Base-by-base conservation (phyloP, 352 stramenopile species). In the Phytopythium mirpurense region DNA sequence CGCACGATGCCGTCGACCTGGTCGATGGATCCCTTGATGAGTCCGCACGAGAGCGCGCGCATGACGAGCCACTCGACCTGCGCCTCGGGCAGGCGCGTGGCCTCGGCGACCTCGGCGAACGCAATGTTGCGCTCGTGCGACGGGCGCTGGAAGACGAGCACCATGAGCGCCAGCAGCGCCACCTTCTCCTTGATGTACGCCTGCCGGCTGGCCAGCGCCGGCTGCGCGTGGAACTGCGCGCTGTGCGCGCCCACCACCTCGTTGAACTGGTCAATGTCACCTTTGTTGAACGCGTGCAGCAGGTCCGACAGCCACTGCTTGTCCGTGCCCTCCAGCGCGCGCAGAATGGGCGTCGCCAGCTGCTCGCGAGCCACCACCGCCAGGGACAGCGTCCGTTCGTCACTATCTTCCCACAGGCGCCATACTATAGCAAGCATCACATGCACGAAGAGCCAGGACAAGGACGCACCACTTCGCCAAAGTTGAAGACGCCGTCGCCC, bases 21-120 rank as follows among this genome's bases (percentile, higher is more conserved):
- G 55, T 97, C 88, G 52, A 97, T 96, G 1, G 77, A 78, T 31
- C 89, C 92, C 66, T 97, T 96, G 59, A 99, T 96, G n/a, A 99
- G 76, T 27, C 93, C 86, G 61, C 97, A 86, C 26, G 87, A 97
- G 42, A 99, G 83, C 29, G 96, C 96, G 21, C 96, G 82, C 97
- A 99, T 99, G 41, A 99, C 78, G 42, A 99, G 82, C 96, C 95
- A 99, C 72, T 99, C 97, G 16, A 99, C 96, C 60, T 97, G 90
- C 37, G 96, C 86, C 10, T 80, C 31, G 1, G 86, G 82, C 51
- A 98, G 66, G 10, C 84, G 74, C 46, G 83, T 96, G 11, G 70
- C 67, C n/a, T 88, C 70, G 1, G 96, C 91, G 56, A 99, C 97
- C 53, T 98, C 94, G 11, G 65, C 57, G 71, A 99, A 99, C 15